Conservation (phyloP, 371 early-diverging fungal genomes). For the Chytridium lagenaria region DNA sequence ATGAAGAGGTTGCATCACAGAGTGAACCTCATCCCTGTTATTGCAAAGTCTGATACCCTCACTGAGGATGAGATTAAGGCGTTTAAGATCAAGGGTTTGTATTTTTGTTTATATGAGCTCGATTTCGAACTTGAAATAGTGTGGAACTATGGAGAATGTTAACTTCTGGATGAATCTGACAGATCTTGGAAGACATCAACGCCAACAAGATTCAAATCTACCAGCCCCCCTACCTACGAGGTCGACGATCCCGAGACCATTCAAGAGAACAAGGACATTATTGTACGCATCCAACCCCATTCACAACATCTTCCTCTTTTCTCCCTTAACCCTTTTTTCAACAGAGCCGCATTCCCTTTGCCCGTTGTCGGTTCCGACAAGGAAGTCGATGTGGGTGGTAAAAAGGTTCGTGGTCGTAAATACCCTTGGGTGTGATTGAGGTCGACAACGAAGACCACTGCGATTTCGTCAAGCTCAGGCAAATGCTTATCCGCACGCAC, state of each 20-base stretch:
- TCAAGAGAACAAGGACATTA: slow-evolving; percentile 92
- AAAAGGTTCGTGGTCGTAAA: slow-evolving; percentile 83
- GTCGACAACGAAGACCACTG: slow-evolving; percentile 78
- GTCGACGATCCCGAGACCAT: slow-evolving; percentile 94
- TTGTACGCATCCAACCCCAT: slow-evolving; percentile 54
- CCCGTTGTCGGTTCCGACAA: slow-evolving; percentile 96
- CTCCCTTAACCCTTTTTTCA: background rate
- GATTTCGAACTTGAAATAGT: too few species aligned
- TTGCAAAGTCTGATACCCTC: slow-evolving; percentile 97
- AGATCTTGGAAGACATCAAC: slow-evolving; percentile 90
- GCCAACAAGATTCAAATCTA: slow-evolving; percentile 94
- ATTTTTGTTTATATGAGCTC: slow-evolving; percentile 13
- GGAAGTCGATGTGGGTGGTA: slow-evolving; percentile 83
- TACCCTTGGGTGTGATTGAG: slow-evolving; percentile 73
- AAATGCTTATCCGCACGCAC: slow-evolving; percentile 58
- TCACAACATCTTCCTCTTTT: background rate
- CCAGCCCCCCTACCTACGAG: slow-evolving; percentile 87
- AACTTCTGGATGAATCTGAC: background rate
- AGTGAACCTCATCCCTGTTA: slow-evolving; percentile 97
- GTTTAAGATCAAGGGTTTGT: slow-evolving; percentile 78
- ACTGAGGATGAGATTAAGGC: slow-evolving; percentile 92
- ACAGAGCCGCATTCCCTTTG: slow-evolving; percentile 90
- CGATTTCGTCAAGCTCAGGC: slow-evolving; percentile 93
- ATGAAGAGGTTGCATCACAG: slow-evolving; percentile 92
- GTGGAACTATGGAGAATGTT: too few species aligned